Evolutionary conservation across 176 grass and related monocot genomes (phyloP).

Genomic region (Saccharum officinarum): DNA sequence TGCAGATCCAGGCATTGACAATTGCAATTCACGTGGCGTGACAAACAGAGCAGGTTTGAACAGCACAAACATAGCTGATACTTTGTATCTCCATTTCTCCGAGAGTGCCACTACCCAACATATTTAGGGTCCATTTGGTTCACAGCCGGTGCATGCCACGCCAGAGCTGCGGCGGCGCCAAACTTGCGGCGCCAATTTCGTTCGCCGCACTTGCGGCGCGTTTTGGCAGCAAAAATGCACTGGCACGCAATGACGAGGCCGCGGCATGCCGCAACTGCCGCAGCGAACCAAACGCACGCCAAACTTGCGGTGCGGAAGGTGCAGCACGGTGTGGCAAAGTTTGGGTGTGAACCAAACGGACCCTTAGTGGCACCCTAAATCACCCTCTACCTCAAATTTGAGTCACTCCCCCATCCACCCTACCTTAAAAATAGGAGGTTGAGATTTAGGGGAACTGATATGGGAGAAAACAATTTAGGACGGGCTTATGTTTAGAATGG

Average conservation of each 20-base stretch:
- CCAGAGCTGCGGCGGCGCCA: no score
- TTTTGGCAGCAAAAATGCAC: no score
- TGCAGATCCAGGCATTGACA: conserved; percentile 1
- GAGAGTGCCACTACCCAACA: neutral
- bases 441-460: neutral
- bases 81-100: neutral
- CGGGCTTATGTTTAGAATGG: neutral
- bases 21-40: neutral
- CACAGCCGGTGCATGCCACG: no score
- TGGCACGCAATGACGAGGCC: no score
- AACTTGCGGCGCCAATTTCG: no score
- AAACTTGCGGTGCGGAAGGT: no score
- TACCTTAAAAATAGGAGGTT: neutral
- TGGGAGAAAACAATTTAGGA: neutral
- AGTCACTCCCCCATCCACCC: neutral
- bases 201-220: no score
- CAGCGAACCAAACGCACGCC: no score
- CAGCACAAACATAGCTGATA: conserved; percentile 5
- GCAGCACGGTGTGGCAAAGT: no score
- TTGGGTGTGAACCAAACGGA: no score
- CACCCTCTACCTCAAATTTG: neutral
- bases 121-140: no score
- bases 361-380: neutral
- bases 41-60: neutral
- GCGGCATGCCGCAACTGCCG: no score